Percentiles rank a stretch among this genome's conserved stretches.
These are phyloP conservation scores for Neodidymelliopsis sp. DNA, from an alignment of 2,329 filamentous ascomycete genomes.

Conservation along the genomic window DNA sequence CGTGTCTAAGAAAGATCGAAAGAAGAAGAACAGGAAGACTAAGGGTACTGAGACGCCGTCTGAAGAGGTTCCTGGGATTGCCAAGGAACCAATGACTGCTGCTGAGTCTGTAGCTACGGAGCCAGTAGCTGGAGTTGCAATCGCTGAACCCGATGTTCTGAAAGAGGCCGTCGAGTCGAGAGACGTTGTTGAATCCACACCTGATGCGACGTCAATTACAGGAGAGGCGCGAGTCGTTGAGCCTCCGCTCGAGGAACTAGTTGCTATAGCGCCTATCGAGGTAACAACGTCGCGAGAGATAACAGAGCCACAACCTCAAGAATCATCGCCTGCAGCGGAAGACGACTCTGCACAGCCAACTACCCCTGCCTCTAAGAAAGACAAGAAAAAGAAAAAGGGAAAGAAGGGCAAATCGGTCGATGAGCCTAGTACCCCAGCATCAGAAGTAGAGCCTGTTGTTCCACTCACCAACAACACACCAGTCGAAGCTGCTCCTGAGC, in stretches of 20 bases:
- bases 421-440: constrained; percentile 23
- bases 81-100: neutral
- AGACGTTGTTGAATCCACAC: neutral
- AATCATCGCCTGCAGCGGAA: neutral
- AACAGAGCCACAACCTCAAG: neutral
- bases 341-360: neutral
- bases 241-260: neutral
- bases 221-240: neutral
- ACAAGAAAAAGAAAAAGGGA: constrained; percentile 38
- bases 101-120: neutral
- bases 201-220: neutral
- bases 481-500: neutral
- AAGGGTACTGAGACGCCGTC: constrained; percentile 18
- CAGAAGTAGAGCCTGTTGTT: constrained; percentile 15
- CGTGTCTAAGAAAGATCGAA: constrained; percentile 26
- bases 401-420: constrained; percentile 28
- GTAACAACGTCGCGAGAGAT: neutral
- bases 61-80: constrained; percentile 7
- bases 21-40: constrained; percentile 35
- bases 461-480: neutral
- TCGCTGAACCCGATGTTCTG: neutral
- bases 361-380: constrained; percentile 27
- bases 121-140: neutral
- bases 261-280: neutral
- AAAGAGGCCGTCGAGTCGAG: neutral